Base-by-base conservation (phyloP, 1,284 basidiomycete genomes). In the Rhodotorula mucilaginosa region DNA sequence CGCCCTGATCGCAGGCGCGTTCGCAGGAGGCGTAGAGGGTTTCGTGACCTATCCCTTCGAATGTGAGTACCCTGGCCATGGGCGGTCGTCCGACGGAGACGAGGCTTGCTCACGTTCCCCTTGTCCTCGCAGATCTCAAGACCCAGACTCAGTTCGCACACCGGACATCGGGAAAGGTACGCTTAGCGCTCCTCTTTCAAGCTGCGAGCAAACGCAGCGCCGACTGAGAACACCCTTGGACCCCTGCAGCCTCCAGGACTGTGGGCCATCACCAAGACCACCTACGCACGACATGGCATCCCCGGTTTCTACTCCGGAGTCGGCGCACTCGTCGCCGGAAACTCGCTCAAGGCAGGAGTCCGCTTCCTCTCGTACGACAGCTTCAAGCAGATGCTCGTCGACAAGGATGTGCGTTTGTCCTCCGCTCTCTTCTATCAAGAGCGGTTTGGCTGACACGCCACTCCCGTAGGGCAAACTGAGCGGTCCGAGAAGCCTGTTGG, bases 311-410 rank as follows among this genome's bases (percentile, higher is more conserved):
- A 82, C 73, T 72, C 74, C 10, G 77, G 78, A 44, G 71, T 76
- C 29, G 72, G 73, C n/a, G 94, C 94, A 0, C 85, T 97, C 26
- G 87, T 96, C 6, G 85, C 92, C n/a, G 94, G 94, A 7, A 97
- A 97, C 80, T 87, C 93, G 0, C 81, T 87, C 76, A 97, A 97
- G 83, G 95, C 95, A 3, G 94, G 93, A 12, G 94, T 99, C 58
- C 86, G 96, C 44, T 99, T 99, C 81, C 87, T 97, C 64, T 91
- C 89, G 75, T 99, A 98, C 82, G 95, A 98, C 80, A 87, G 90
- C 80, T 96, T 96, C 84, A 98, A 99, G 83, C 83, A 85, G 57
- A 82, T 89, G 78, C 82, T 99, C 65, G 90, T 90, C 61, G 93
- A 98, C 81, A 79, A 87, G 16, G 84, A 96, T 83, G 93, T 93